A percentile compares a stretch with the other conserved stretches of the same genome.
Evolutionary conservation across 2,329 filamentous ascomycete species (phyloP).

Genomic region (Venturia asperata): DNA sequence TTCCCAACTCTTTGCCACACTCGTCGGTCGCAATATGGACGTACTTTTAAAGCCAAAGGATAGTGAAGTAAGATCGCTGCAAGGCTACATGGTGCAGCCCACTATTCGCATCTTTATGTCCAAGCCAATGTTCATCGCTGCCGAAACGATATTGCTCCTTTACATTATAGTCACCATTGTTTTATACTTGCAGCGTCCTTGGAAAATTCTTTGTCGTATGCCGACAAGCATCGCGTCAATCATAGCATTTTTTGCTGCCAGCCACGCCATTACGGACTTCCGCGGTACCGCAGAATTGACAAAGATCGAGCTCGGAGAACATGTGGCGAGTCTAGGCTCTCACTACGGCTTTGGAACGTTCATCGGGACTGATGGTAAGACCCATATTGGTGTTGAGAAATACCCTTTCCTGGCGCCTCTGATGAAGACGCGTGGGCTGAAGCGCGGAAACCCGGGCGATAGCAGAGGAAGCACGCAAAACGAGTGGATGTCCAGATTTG

Average conservation of each 20-base stretch:
- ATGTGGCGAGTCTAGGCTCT: too few species aligned
- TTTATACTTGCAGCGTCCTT: slow-evolving; percentile 39
- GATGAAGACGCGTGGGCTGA: neutral
- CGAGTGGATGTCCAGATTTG: neutral
- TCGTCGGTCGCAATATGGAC: slow-evolving; percentile 38
- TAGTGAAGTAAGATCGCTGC: too few species aligned
- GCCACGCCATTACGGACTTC: slow-evolving; percentile 37
- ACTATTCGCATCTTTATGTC: slow-evolving; percentile 46
- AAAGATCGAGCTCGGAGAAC: too few species aligned
- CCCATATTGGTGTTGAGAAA: slow-evolving; percentile 47
- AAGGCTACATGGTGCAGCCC: slow-evolving; percentile 11
- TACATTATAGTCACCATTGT: slow-evolving; percentile 39
- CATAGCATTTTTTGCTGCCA: slow-evolving; percentile 44
- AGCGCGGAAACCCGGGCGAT: neutral
- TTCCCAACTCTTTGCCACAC: slow-evolving; percentile 36
- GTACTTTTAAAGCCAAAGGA: slow-evolving; percentile 30
- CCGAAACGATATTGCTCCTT: slow-evolving; percentile 37
- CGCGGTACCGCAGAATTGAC: slow-evolving; percentile 23
- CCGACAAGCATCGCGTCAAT: slow-evolving; percentile 46
- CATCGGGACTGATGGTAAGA: slow-evolving; percentile 41
- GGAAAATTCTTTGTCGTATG: slow-evolving; percentile 43
- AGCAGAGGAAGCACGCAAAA: neutral
- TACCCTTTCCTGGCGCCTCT: slow-evolving; percentile 38
- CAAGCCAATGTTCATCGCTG: slow-evolving; percentile 39
- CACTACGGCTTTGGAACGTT: slow-evolving; percentile 46